Base-by-base conservation (phyloP, 495 filamentous ascomycete species). In the Aspergillus conjunctus region DNA sequence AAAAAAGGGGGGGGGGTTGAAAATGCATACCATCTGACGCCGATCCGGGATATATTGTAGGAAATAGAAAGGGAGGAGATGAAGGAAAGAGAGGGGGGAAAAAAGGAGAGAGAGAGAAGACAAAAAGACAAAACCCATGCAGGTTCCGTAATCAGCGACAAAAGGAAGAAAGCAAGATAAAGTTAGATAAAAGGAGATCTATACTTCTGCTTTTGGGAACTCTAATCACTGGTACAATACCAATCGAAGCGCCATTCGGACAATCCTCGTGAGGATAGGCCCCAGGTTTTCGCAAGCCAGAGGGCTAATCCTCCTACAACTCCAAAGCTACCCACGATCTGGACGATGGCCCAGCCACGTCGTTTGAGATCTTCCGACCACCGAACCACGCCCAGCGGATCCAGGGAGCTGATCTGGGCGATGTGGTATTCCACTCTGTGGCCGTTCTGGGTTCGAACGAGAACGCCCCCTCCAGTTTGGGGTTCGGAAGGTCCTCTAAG, bases 351-450 rank as follows among this genome's bases (percentile, higher is more conserved):
- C 82, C 88, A 87, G 2, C 91, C 84, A 58, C 79, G 84, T 26
- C 79, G 78, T 59, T 81, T 83, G 58, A 95, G 66, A 30, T 88
- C 84, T n/a, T 88, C 87, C 10, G 83, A 83, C 68, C 89, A 85
- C 59, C 86, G 79, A 59, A 93, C 77, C 21, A 96, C 65, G 3
- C 91, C 91, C 0, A 96, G 77, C 7, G 92, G 92, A 71, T 97
- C 92, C 56, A 88, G 67, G 67, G 54, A 79, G 69, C 72, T 86
- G 64, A 66, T 73, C 64, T 64, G 74, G 32, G 72, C 66, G 34
- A 75, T 63, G 30, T 56, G 71, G 49, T 73, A 77, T 41, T 66
- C 61, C 18, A 70, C 50, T 12, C 61, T 54, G 46, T 59, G 60
- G 45, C 62, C 68, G 31, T 51, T 61, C 44, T 64, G 59, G 31